Conservation (phyloP, 1,284 basidiomycete genomes). For the Ustilago sp. region DNA sequence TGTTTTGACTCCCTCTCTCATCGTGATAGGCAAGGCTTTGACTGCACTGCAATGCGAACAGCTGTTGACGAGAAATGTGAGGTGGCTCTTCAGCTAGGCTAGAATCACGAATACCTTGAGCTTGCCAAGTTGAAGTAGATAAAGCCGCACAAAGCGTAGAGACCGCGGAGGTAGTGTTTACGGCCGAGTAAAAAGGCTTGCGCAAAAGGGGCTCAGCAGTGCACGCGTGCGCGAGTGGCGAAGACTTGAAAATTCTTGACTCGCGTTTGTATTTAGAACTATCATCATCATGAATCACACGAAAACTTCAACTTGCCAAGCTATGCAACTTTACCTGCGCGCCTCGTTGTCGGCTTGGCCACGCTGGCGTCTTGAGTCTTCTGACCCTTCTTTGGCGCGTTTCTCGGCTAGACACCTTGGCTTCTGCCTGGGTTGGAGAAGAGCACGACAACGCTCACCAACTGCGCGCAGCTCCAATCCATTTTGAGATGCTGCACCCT, state of each 20-base stretch:
- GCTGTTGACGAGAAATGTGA: conserved; percentile 15
- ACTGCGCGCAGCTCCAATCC: conserved; percentile 3
- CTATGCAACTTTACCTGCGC: not conserved
- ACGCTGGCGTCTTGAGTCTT: conserved; percentile 17
- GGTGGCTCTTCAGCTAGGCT: conserved; percentile 2
- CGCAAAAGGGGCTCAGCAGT: too few relatives aligned
- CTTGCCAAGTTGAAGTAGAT: too few relatives aligned
- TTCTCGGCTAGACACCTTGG: not conserved
- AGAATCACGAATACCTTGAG: not conserved
- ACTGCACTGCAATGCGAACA: conserved; percentile 2
- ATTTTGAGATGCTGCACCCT: not conserved
- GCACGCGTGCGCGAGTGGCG: too few relatives aligned
- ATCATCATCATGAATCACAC: too few relatives aligned
- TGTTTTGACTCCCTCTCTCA: not conserved
- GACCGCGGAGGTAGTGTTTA: too few relatives aligned
- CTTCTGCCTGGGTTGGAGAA: conserved; percentile 2
- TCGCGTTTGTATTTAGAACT: too few relatives aligned
- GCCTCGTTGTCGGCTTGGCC: conserved; percentile 5
- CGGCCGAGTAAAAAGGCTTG: too few relatives aligned
- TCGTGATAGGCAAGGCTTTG: not conserved
- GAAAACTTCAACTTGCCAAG: too few relatives aligned
- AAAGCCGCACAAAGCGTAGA: too few relatives aligned
- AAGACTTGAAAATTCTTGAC: too few relatives aligned
- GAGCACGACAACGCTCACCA: not conserved
- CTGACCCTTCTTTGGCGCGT: not conserved